Evolutionary conservation across 768 basidiomycete species (phyloP).

Genomic region (Lentinula detonsa): DNA sequence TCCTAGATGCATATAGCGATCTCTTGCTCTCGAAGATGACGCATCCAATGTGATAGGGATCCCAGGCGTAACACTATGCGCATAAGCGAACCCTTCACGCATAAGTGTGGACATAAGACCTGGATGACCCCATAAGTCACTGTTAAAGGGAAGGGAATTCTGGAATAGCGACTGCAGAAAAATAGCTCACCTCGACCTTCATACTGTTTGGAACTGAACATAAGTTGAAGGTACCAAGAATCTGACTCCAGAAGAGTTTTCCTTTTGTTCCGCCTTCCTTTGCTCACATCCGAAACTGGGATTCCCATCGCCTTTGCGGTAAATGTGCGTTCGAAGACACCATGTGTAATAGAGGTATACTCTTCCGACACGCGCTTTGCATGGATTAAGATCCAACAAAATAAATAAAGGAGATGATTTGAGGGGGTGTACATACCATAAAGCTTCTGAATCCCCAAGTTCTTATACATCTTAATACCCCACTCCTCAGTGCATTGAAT

Average conservation of each 20-base stretch:
- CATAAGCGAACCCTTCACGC: slow-evolving; percentile 1
- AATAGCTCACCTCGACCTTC: neutral
- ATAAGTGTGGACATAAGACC: slow-evolving; percentile 1
- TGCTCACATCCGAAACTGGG: neutral
- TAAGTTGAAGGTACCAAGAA: slow-evolving; percentile 1
- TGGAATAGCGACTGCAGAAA: neutral
- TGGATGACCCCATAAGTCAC: neutral
- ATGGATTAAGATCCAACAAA: neutral
- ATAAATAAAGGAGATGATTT: neutral
- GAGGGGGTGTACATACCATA: neutral
- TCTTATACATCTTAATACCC: neutral
- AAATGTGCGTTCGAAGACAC: neutral
- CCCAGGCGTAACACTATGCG: neutral
- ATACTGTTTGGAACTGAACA: neutral
- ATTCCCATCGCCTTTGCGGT: neutral
- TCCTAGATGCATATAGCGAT: slow-evolving; percentile 3
- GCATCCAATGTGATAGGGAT: neutral
- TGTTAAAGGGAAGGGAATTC: too few relatives aligned
- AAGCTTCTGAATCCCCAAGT: neutral
- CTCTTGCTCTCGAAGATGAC: neutral
- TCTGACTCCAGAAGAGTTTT: neutral
- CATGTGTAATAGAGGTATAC: neutral
- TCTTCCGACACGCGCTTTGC: neutral
- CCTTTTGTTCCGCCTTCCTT: neutral
- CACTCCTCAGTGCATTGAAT: neutral